Evolutionary conservation across 441 rosid species (phyloP).

Genomic region (Mallotus repandus): DNA sequence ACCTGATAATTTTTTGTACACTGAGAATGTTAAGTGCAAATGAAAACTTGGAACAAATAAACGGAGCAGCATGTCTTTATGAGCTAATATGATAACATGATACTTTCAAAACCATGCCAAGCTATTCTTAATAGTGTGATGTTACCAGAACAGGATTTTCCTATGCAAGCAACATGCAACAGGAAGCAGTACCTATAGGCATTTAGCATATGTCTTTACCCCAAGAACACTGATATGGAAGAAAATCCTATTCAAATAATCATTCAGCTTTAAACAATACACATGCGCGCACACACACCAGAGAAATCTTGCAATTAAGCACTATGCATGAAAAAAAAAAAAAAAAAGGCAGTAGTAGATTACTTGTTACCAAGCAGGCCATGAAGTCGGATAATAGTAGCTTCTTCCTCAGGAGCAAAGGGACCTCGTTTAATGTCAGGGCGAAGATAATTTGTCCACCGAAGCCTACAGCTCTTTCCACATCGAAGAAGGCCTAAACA

Average conservation of each 20-base stretch:
- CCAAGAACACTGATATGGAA: neutral
- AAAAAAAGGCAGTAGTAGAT: neutral
- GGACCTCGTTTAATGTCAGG: constrained; percentile 46
- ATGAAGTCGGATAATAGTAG: constrained; percentile 40
- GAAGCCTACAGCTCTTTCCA: constrained; percentile 53
- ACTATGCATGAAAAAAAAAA: neutral
- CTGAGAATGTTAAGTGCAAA: neutral
- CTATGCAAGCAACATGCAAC: neutral
- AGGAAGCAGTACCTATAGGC: too few species aligned
- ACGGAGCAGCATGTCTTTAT: too few species aligned
- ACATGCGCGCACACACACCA: neutral
- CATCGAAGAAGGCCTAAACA: constrained; percentile 39
- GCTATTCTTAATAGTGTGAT: neutral
- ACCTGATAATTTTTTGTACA: constrained; percentile 22
- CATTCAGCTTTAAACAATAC: neutral
- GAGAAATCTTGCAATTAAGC: neutral
- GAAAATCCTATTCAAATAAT: neutral
- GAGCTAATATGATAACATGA: neutral
- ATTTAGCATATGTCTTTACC: neutral
- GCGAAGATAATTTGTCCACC: constrained; percentile 52
- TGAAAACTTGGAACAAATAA: neutral
- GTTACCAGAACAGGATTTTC: neutral
- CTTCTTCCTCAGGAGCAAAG: constrained; percentile 45
- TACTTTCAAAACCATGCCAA: neutral
- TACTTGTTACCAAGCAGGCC: constrained; percentile 49